These are phyloP conservation scores for Athelia sp. DNA, from an alignment of 1,284 basidiomycete species.

Conservation along the genomic window DNA sequence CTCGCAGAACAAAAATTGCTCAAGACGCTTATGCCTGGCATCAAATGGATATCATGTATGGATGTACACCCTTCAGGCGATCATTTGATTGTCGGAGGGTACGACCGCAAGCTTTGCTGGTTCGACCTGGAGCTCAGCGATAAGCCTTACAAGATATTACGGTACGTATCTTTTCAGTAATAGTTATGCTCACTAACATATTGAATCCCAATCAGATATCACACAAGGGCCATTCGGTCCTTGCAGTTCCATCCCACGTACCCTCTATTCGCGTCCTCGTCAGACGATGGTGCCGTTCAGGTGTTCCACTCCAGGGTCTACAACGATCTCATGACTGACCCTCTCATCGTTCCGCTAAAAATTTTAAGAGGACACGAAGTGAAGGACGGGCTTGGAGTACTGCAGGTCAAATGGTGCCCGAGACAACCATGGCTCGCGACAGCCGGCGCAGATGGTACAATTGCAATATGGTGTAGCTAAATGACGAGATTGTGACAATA, in stretches of 20 bases:
- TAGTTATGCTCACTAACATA: constrained; percentile 2
- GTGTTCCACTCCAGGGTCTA: constrained; percentile 96
- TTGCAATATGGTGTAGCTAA: constrained; percentile 83
- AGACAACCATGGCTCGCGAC: constrained; percentile 92
- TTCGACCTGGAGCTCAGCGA: constrained; percentile 96
- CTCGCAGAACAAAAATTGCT: constrained; percentile 89
- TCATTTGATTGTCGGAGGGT: constrained; percentile 94
- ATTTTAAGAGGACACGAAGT: constrained; percentile 89
- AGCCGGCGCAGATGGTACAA: constrained; percentile 89
- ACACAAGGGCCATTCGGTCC: constrained; percentile 87
- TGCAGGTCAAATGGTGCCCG: constrained; percentile 87
- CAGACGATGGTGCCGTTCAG: constrained; percentile 96
- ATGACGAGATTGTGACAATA: constrained; percentile 3
- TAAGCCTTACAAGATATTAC: constrained; percentile 94
- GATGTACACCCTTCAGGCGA: constrained; percentile 95
- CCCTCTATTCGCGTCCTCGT: constrained; percentile 93
- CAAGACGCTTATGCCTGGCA: constrained; percentile 90
- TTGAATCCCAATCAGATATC: constrained; percentile 54
- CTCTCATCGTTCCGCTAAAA: constrained; percentile 95
- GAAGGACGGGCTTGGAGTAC: constrained; percentile 83
- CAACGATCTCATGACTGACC: constrained; percentile 91
- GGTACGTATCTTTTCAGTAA: constrained; percentile 38
- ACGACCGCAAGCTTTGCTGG: constrained; percentile 98
- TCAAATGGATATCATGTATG: constrained; percentile 96
- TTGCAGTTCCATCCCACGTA: constrained; percentile 92